Percentiles rank a stretch among this genome's conserved stretches.
Evolutionary conservation across 2,329 filamentous ascomycete species (phyloP).

Genomic region (Aspergillus intermedius): DNA sequence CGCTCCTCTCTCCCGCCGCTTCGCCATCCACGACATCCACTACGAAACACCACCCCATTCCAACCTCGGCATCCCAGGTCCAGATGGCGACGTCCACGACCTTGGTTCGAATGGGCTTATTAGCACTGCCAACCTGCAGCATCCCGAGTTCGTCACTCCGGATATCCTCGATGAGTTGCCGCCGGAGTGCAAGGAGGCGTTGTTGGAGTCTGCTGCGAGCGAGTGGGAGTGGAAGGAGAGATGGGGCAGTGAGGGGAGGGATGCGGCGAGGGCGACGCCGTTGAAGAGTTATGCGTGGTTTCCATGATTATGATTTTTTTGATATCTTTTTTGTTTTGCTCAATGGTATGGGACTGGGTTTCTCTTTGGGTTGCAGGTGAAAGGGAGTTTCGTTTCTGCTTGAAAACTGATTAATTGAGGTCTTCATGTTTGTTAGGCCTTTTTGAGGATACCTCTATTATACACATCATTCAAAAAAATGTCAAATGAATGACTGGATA

Average conservation of each 20-base stretch:
- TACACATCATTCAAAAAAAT: constrained; percentile 8
- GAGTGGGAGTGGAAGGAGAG: constrained; percentile 66
- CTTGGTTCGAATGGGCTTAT: constrained; percentile 39
- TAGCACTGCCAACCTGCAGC: constrained; percentile 26
- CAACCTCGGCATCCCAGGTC: constrained; percentile 54
- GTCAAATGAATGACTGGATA: neutral
- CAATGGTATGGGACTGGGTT: constrained; percentile 11
- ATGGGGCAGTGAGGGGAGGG: constrained; percentile 64
- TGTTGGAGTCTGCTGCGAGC: constrained; percentile 58
- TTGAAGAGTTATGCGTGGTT: constrained; percentile 37
- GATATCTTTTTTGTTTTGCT: constrained; percentile 3
- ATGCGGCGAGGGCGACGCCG: constrained; percentile 35
- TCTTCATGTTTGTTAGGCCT: neutral
- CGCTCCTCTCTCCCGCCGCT: constrained; percentile 54
- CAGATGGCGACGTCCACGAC: constrained; percentile 32
- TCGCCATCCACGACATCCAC: constrained; percentile 56
- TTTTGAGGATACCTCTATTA: neutral
- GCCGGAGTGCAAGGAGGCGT: constrained; percentile 59
- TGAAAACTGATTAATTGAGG: neutral
- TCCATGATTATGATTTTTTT: constrained; percentile 19
- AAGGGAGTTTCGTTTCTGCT: constrained; percentile 11
- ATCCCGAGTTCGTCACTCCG: constrained; percentile 32
- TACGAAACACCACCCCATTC: constrained; percentile 54
- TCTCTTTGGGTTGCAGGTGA: constrained; percentile 3
- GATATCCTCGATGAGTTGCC: constrained; percentile 41